Conservation (phyloP, 768 basidiomycete genomes). For the Collybia mongolica region DNA sequence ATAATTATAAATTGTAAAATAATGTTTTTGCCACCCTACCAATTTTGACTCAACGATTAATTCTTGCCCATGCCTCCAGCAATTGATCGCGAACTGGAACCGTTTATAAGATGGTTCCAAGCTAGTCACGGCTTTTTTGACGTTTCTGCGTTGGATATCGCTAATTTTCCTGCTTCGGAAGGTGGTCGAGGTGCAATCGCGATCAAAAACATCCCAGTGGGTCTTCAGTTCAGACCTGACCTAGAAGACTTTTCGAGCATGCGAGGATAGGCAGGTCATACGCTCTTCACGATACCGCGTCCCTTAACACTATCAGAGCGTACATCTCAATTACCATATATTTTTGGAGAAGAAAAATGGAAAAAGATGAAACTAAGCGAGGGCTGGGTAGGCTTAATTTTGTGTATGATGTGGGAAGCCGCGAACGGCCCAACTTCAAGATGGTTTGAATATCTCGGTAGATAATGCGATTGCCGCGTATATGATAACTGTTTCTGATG, state of each 20-base stretch:
- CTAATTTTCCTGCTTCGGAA: slow-evolving; percentile 43
- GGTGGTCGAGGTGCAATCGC: slow-evolving; percentile 79
- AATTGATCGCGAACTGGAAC: neutral
- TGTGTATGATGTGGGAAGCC: slow-evolving; percentile 96
- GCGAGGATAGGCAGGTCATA: slow-evolving; percentile 58
- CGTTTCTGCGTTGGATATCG: slow-evolving; percentile 39
- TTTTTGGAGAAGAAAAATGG: slow-evolving; percentile 69
- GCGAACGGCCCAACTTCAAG: slow-evolving; percentile 57
- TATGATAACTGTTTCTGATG: neutral
- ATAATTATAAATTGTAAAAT: too few species aligned
- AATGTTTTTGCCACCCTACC: too few species aligned
- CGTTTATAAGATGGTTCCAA: slow-evolving; percentile 52
- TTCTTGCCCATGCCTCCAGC: neutral
- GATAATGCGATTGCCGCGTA: slow-evolving; percentile 13
- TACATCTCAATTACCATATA: slow-evolving; percentile 63
- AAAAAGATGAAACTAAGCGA: slow-evolving; percentile 51
- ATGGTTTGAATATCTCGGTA: slow-evolving; percentile 76
- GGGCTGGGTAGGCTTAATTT: slow-evolving; percentile 86
- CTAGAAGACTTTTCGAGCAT: neutral
- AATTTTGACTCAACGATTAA: too few species aligned
- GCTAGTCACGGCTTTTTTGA: slow-evolving; percentile 52
- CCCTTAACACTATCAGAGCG: slow-evolving; percentile 73
- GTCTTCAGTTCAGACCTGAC: slow-evolving; percentile 5
- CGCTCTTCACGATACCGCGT: slow-evolving; percentile 83
- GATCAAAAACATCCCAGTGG: slow-evolving; percentile 67